Evolutionary conservation across 2,329 filamentous ascomycete species (phyloP).

Genomic region (Trematosphaeria pertusa): DNA sequence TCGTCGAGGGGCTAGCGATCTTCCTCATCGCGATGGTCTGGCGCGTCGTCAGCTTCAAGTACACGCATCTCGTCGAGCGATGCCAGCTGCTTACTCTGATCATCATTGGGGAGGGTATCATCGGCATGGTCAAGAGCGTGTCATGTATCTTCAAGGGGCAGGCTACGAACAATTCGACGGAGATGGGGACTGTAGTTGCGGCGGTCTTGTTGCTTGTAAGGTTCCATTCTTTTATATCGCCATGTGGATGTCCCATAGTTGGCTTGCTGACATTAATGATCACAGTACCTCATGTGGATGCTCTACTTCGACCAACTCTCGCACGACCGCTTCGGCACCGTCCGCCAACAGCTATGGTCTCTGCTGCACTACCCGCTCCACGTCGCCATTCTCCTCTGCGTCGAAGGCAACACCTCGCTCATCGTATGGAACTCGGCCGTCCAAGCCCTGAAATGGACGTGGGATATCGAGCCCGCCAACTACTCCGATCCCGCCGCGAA

Average conservation of each 20-base stretch:
- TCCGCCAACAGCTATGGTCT: constrained; percentile 65
- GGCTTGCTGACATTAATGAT: neutral
- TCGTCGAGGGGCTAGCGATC: constrained; percentile 27
- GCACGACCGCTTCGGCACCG: constrained; percentile 53
- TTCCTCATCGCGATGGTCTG: constrained; percentile 46
- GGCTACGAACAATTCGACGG: constrained; percentile 22
- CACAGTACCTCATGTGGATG: constrained; percentile 63
- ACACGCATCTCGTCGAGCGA: constrained; percentile 66
- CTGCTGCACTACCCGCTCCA: constrained; percentile 67
- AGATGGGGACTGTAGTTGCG: constrained; percentile 28
- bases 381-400: constrained; percentile 64
- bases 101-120: constrained; percentile 68
- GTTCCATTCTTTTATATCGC: neutral
- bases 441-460: constrained; percentile 29
- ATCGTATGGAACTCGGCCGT: constrained; percentile 35
- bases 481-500: constrained; percentile 21
- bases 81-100: constrained; percentile 68
- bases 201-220: constrained; percentile 25
- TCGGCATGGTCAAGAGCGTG: constrained; percentile 57
- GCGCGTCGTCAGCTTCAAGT: constrained; percentile 62
- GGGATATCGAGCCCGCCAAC: constrained; percentile 20
- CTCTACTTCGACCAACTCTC: constrained; percentile 63
- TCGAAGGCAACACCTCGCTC: constrained; percentile 57
- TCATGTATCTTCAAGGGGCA: constrained; percentile 32
- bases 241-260: too few relatives aligned